Base-by-base conservation (phyloP, 169 alveolate genomes). In the Cryptosporidium viatorum region DNA sequence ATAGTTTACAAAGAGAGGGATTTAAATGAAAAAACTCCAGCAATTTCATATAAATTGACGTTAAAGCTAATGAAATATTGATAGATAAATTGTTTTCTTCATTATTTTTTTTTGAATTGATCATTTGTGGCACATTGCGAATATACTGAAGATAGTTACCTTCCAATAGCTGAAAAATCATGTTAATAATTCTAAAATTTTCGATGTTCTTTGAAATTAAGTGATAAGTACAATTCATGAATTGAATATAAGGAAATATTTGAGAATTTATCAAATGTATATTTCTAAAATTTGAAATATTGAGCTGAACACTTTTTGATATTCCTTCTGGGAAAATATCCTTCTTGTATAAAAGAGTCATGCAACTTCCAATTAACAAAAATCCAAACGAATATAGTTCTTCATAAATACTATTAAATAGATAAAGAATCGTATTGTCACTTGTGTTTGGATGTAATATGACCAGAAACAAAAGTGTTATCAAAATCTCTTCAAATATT, bases 331-430 rank as follows among this genome's bases (percentile, higher is more conserved):
- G 68, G 31, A 62, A 80, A 18, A 80, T 65, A 80, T 80, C 68
- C 55, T 80, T 80, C 45, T 65, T 80, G 35, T 26, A 59, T 80
- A 80, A 80, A 23, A 65, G 70, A 29, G 89, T 31, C 55, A 62
- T 59, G 21, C 75, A 80, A 12, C 59, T 62, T 41, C 89, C 89
- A 31, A 80, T 45, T 48, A 62, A 39, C 16, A 80, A 35, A 43
- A 62, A 65, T 8, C 89, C 89, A 80, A 62, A 62, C 23, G 89
- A 80, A 73, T 73, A 73, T 41, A 80, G 12, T 37, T 80, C 89
- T 35, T 62, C 43, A 48, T 65, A 62, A 26, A 59, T 23, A 16
- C 26, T 65, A 39, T 62, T 26, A 37, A 80, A 29, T 41, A 59
- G 39, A 23, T 62, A 80, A 23, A 80, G 21, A 33, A 80, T 65